Percentiles rank a stretch among this genome's conserved stretches.
Evolutionary conservation across 2,329 filamentous ascomycete species (phyloP).

Genomic region (Botryosphaeria agaves): DNA sequence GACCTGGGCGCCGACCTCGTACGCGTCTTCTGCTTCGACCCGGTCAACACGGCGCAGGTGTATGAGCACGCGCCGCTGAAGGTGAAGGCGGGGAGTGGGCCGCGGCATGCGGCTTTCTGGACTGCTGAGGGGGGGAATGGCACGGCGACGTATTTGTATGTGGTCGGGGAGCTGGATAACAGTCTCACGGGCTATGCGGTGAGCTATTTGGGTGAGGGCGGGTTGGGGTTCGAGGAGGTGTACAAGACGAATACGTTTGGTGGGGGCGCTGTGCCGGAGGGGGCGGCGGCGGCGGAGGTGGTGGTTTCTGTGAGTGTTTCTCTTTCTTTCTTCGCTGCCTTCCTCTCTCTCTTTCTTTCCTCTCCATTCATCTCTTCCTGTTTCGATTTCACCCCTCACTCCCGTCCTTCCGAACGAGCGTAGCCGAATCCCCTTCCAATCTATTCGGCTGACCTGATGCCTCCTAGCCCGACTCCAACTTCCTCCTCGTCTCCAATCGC

Average conservation of each 20-base stretch:
- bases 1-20: constrained; percentile 20
- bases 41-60: constrained; percentile 8
- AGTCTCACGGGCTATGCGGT: constrained; percentile 31
- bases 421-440: background rate
- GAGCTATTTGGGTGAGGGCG: constrained; percentile 23
- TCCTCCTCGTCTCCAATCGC: constrained; percentile 51
- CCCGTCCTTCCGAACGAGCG: too few relatives aligned
- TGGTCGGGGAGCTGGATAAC: constrained; percentile 33
- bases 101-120: constrained; percentile 18
- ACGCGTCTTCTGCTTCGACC: constrained; percentile 14
- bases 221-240: constrained; percentile 27
- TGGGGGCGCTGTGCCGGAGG: constrained; percentile 22
- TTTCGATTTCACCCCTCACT: too few relatives aligned
- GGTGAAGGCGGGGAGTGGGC: constrained; percentile 14
- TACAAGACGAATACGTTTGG: constrained; percentile 32
- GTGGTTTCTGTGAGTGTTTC: constrained; percentile 17
- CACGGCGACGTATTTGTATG: constrained; percentile 15
- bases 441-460: constrained; percentile 1
- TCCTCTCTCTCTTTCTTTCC: background rate
- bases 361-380: too few relatives aligned
- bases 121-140: constrained; percentile 6
- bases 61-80: constrained; percentile 10
- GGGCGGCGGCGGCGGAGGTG: constrained; percentile 39
- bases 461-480: constrained; percentile 29
- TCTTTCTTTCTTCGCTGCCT: background rate